Percentiles rank a stretch among this genome's conserved stretches.
Conservation (phyloP, 2,329 filamentous ascomycete genomes). For the Dactylellina haptotyla region DNA sequence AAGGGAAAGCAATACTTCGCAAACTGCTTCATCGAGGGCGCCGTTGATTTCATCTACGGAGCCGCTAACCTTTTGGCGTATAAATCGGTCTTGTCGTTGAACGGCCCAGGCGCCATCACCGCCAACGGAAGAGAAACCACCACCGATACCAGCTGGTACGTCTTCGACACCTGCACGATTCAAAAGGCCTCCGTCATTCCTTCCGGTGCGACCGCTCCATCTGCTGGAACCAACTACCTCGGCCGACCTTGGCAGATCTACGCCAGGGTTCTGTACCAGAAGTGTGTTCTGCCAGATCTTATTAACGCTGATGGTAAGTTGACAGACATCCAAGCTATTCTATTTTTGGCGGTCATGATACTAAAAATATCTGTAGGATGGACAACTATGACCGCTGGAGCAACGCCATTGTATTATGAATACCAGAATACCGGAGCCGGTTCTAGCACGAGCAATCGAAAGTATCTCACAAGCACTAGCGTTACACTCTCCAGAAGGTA, state of each 20-base stretch:
- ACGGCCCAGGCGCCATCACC: constrained; percentile 64
- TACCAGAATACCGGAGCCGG: neutral
- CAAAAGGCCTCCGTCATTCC: constrained; percentile 61
- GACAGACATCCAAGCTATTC: constrained; percentile 12
- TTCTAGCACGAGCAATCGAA: neutral
- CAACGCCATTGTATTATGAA: neutral
- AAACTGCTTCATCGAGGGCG: constrained; percentile 67
- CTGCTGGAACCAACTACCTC: constrained; percentile 64
- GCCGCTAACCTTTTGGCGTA: constrained; percentile 66
- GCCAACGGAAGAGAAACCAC: constrained; percentile 63
- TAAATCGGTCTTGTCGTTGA: constrained; percentile 64
- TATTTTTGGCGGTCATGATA: neutral
- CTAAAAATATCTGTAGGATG: neutral
- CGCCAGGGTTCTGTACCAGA: constrained; percentile 66
- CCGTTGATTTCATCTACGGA: constrained; percentile 70
- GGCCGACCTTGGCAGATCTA: constrained; percentile 67
- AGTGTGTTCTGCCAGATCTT: constrained; percentile 66
- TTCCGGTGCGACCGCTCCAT: constrained; percentile 59
- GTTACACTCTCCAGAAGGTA: neutral
- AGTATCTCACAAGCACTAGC: neutral
- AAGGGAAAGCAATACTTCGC: constrained; percentile 68
- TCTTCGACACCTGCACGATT: constrained; percentile 67
- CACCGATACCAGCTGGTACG: constrained; percentile 64
- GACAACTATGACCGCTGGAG: neutral
- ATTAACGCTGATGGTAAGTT: constrained; percentile 72